Base-by-base conservation (phyloP, 305 asterid species). In the Fraxinus albicans region DNA sequence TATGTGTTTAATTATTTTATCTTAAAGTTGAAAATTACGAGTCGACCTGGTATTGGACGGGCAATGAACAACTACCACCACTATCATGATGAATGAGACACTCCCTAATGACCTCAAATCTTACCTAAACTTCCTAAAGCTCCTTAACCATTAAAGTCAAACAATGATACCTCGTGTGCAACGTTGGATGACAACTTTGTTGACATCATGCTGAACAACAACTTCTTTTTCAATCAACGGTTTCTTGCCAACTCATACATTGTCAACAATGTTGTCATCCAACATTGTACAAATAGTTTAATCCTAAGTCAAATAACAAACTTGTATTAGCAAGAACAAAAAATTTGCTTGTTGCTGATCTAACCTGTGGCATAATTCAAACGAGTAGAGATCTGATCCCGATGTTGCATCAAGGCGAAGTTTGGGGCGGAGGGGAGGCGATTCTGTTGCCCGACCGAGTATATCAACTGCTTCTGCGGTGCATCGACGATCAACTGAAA, bases 321-420 rank as follows among this genome's bases (percentile, higher is more conserved):
- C 78, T 27, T 13, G 23, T 35, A 76, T 13, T 15, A 3, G 12
- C 31, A 31, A 19, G 2, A 50, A 27, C 29, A 4, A 47, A 35
- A 23, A 25, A 36, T 76, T 4, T 7, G n/a, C 8, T 17, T 2
- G 3, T 34, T 50, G 35, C 34, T 9, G 50, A 88, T n/a, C 94
- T 82, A 34, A 95, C 98, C 99, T 81, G 99, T 89, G 36, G 84
- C 88, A 34, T 90, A 94, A 79, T 96, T 82, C 81, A 96, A 60
- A 58, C 33, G 6, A 33, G 96, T 92, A 12, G 91, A 36, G 81
- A 84, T 77, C 78, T 63, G 85, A 0, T 88, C 88, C 1, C 63
- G 63, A 67, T 96, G 99, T 69, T 94, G 79, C 3, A 87, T 8
- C 36, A 96, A 77, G 3, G 84, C 90, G 82, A 47, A 85, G 35